phyloP scores from a whole-genome alignment of 495 filamentous ascomycete species.

The Xylaria cubensis region DNA sequence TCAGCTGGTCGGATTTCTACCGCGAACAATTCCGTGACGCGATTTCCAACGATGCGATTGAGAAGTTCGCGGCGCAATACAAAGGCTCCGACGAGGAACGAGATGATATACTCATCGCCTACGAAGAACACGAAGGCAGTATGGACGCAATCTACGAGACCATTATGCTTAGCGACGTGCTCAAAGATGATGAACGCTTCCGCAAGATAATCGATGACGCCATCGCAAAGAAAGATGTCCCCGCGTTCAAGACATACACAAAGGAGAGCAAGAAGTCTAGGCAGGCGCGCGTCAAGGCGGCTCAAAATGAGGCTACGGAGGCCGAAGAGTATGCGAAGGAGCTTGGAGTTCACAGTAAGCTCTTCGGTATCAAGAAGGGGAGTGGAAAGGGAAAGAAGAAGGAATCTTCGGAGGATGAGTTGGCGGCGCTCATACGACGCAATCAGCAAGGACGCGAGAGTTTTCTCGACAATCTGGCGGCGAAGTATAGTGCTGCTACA shows the following conservation, averaged over 20 bases:
- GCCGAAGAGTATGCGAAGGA: constrained; percentile 75
- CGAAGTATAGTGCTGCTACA: constrained; percentile 68
- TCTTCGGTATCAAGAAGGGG: constrained; percentile 50
- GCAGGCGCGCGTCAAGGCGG: constrained; percentile 67
- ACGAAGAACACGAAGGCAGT: constrained; percentile 69
- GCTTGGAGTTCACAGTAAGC: constrained; percentile 68
- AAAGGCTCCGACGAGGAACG: constrained; percentile 88
- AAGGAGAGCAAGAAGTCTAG: constrained; percentile 71
- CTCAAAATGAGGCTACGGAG: constrained; percentile 71
- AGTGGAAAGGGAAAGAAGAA: constrained; percentile 47
- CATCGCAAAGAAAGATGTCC: constrained; percentile 70
- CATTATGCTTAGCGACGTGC: constrained; percentile 83
- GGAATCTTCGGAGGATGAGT: constrained; percentile 45
- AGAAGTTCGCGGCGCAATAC: constrained; percentile 75
- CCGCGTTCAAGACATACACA: constrained; percentile 70
- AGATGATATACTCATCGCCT: constrained; percentile 76
- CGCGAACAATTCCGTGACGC: constrained; percentile 76
- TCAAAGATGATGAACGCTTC: constrained; percentile 89
- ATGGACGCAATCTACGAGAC: constrained; percentile 77
- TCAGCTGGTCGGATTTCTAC: constrained; percentile 91
- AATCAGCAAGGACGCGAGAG: constrained; percentile 46
- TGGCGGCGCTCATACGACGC: constrained; percentile 51
- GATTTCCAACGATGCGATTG: constrained; percentile 71
- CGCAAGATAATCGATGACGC: constrained; percentile 78
- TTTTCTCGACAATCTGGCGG: constrained; percentile 75